These are phyloP conservation scores for Bolboschoenoplectus hybrid DNA, from an alignment of 202 grass and related monocot species.

Conservation along the genomic window DNA sequence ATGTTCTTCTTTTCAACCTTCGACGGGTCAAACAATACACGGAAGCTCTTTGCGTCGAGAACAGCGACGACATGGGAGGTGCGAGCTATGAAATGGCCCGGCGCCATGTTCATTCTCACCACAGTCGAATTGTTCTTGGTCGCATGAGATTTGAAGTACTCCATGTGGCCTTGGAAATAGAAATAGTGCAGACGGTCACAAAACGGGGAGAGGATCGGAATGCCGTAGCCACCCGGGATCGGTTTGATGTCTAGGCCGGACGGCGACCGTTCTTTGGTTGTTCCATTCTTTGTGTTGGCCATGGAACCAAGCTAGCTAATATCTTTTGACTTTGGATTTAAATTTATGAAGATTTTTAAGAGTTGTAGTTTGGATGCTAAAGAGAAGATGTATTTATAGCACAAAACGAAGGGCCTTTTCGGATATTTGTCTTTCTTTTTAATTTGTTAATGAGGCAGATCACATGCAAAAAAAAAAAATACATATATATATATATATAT, in stretches of 20 bases:
- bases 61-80: conserved; percentile 58
- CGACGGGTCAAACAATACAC: conserved; percentile 54
- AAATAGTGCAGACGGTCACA: conserved; percentile 69
- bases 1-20: conserved; percentile 61
- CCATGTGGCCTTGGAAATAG: conserved; percentile 65
- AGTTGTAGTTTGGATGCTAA: too few relatives aligned
- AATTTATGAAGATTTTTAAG: too few relatives aligned
- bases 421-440: too few relatives aligned
- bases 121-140: conserved; percentile 63
- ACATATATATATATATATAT: too few relatives aligned
- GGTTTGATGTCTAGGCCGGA: conserved; percentile 48
- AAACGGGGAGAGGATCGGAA: conserved; percentile 60
- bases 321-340: too few relatives aligned
- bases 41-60: conserved; percentile 78
- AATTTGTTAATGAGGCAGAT: too few relatives aligned
- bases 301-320: not conserved
- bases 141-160: conserved; percentile 59
- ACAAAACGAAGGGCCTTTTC: too few relatives aligned
- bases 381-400: too few relatives aligned
- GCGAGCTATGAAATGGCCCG: conserved; percentile 51
- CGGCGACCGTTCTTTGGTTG: conserved; percentile 30
- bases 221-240: conserved; percentile 65
- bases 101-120: conserved; percentile 61
- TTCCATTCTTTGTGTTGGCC: not conserved
- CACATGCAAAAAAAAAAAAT: too few relatives aligned